Conservation (phyloP, 2,329 filamentous ascomycete genomes). For the Aspergillus brasiliensis region DNA sequence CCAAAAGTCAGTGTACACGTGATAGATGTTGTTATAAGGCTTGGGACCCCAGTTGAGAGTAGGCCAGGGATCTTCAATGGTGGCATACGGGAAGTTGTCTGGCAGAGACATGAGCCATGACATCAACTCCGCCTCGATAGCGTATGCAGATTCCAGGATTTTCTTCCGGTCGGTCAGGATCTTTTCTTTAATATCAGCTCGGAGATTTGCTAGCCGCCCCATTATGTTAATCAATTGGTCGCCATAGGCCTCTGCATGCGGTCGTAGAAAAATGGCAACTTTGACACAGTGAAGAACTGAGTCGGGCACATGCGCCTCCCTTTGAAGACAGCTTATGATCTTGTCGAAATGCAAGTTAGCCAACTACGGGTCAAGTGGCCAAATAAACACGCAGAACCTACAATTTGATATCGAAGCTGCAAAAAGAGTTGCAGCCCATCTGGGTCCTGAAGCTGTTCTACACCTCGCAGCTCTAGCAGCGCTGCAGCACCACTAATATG, state of each 20-base stretch:
- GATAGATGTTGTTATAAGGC: slow-evolving; percentile 55
- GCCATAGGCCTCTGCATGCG: slow-evolving; percentile 29
- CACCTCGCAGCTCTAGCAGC: slow-evolving; percentile 52
- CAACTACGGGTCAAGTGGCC: not conserved
- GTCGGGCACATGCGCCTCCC: slow-evolving; percentile 31
- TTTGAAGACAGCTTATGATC: slow-evolving; percentile 42
- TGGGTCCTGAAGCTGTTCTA: slow-evolving; percentile 41
- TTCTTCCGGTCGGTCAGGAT: slow-evolving; percentile 27
- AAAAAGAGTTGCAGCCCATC: slow-evolving; percentile 56
- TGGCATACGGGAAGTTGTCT: slow-evolving; percentile 31
- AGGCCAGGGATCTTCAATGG: slow-evolving; percentile 38
- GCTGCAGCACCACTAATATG: slow-evolving; percentile 64
- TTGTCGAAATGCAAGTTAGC: slow-evolving; percentile 18
- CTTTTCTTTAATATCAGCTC: slow-evolving; percentile 34
- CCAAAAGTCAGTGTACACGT: slow-evolving; percentile 59
- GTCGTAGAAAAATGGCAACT: slow-evolving; percentile 32
- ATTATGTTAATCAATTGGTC: slow-evolving; percentile 33
- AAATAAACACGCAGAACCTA: slow-evolving; percentile 31
- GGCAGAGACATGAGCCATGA: slow-evolving; percentile 34
- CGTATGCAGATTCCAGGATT: slow-evolving; percentile 34
- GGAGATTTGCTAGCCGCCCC: slow-evolving; percentile 35
- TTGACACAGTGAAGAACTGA: slow-evolving; percentile 36
- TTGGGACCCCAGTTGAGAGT: slow-evolving; percentile 26
- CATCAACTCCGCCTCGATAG: slow-evolving; percentile 38
- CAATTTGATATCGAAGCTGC: slow-evolving; percentile 60